Percentiles rank a stretch among this genome's conserved stretches.
These are phyloP conservation scores for Populus alba DNA, from an alignment of 345 rosid genomes.

Conservation along the genomic window DNA sequence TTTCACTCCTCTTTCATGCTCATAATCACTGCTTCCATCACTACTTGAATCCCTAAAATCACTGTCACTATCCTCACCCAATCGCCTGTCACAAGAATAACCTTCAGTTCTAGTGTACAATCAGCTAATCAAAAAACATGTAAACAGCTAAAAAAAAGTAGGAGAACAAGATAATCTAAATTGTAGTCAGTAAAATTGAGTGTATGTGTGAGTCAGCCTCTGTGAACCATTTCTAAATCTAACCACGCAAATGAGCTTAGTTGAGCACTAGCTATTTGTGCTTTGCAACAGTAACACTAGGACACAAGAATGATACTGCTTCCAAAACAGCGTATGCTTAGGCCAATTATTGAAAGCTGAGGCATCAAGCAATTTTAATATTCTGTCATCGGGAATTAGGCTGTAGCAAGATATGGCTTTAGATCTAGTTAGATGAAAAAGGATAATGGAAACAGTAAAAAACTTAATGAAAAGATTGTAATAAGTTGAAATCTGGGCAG, in stretches of 20 bases:
- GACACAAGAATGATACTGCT: neutral
- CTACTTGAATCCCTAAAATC: conserved; percentile 34
- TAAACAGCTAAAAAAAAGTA: neutral
- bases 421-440: neutral
- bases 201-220: neutral
- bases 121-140: neutral
- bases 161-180: neutral
- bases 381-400: neutral
- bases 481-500: neutral
- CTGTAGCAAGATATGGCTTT: neutral
- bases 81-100: conserved; percentile 7
- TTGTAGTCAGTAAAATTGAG: neutral
- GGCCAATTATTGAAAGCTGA: neutral
- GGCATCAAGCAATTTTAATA: neutral
- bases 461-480: neutral
- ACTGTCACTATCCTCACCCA: conserved; percentile 30
- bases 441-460: too few relatives aligned
- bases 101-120: conserved; percentile 4
- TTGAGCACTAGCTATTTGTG: neutral
- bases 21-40: conserved; percentile 76
- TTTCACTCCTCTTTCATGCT: conserved; percentile 44
- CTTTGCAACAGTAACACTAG: neutral
- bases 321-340: neutral
- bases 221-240: neutral
- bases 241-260: neutral